phyloP scores from a whole-genome alignment of 1,284 basidiomycete genomes.

The Rhodotorula sp. region DNA sequence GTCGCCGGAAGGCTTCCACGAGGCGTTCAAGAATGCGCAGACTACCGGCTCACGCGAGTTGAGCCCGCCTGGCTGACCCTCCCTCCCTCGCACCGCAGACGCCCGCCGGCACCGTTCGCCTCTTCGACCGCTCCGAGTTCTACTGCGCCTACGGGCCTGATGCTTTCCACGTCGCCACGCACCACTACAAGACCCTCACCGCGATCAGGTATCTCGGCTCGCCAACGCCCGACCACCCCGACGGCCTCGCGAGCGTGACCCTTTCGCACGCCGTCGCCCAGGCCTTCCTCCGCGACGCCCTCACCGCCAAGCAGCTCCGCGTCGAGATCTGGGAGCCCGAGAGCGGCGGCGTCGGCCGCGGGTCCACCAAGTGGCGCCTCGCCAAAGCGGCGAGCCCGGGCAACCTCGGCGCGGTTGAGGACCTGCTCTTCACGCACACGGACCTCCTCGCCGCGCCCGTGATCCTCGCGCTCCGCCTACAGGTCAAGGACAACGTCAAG shows the following conservation, averaged over 20 bases:
- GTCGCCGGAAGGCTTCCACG: no score
- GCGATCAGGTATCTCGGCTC: slow-evolving; percentile 80
- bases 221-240: slow-evolving; percentile 37
- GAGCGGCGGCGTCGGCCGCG: slow-evolving; percentile 27
- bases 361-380: slow-evolving; percentile 41
- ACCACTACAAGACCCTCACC: slow-evolving; percentile 71
- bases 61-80: no score
- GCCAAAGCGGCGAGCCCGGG: slow-evolving; percentile 80
- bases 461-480: slow-evolving; percentile 83
- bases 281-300: slow-evolving; percentile 80
- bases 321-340: slow-evolving; percentile 69
- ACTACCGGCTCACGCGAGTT: no score
- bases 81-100: slow-evolving; percentile 43
- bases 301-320: slow-evolving; percentile 85
- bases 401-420: slow-evolving; percentile 90
- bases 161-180: slow-evolving; percentile 80
- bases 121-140: slow-evolving; percentile 83
- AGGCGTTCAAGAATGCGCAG: no score
- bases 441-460: slow-evolving; percentile 86
- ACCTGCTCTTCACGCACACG: slow-evolving; percentile 80
- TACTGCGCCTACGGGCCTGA: slow-evolving; percentile 88
- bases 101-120: slow-evolving; percentile 65
- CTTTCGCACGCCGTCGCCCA: slow-evolving; percentile 81
- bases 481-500: slow-evolving; percentile 58
- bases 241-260: slow-evolving; percentile 70